Base-by-base conservation (phyloP, 2,329 filamentous ascomycete genomes). In the Dryadomyces sulphureus region DNA sequence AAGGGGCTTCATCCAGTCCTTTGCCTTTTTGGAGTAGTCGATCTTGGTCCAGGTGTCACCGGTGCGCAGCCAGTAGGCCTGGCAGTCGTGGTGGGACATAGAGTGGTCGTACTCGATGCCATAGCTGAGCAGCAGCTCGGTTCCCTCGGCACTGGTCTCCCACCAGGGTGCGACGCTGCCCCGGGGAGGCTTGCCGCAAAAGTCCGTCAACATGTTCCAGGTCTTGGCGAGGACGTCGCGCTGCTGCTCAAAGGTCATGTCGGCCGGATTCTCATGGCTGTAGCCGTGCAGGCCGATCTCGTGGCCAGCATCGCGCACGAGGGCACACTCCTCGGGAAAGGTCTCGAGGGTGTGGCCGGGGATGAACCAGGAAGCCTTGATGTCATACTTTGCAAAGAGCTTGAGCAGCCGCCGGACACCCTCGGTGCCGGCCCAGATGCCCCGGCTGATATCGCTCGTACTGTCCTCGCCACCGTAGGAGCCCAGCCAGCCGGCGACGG, bases 151-250 rank as follows among this genome's bases (percentile, higher is more conserved):
- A 49, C 73, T 79, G 0, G 75, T 78, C 56, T 87, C 82, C 82
- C 81, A 88, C 68, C 64, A 88, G 0, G 84, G 84, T 0, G 81
- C 82, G 0, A 87, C 82, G 35, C 72, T 79, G 1, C 84, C 83
- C 1, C 80, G 66, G 0, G 84, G 84, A 1, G 78, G 79, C 61
- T 84, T 85, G 6, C 83, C 79, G 36, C 72, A 74, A 55, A 89
- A 82, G 0, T 81, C 75, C 0, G 77, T 84, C 30, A 87, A 69
- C 60, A 87, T 69, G 20, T 72, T 71, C 57, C 79, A 85, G 17
- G 81, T 85, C 61, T 84, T 84, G 55, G 83, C 78, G 6, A 90
- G 69, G 16, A 89, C 79, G 48, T 84, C 81, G 14, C 72, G 72
- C 59, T 89, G 83, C 62, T 89, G 84, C 56, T 87, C 81, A 1